Percentiles rank a stretch among this genome's conserved stretches.
These are phyloP conservation scores for Xylaria sp. DNA, from an alignment of 2,329 filamentous ascomycete genomes.

Conservation along the genomic window DNA sequence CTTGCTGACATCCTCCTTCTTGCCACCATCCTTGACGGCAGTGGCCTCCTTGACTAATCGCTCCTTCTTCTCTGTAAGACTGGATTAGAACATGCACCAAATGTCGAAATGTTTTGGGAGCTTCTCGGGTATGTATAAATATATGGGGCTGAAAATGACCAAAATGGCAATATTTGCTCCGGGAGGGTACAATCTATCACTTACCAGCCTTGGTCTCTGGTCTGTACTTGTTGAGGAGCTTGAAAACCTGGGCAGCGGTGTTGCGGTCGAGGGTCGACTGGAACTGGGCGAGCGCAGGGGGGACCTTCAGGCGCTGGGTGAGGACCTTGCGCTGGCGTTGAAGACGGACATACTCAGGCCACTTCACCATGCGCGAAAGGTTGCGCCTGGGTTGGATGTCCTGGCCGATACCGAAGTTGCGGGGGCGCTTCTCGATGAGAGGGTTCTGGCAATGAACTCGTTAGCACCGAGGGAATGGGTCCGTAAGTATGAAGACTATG, in stretches of 20 bases:
- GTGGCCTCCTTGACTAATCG: slow-evolving; percentile 98
- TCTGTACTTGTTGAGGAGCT: slow-evolving; percentile 99
- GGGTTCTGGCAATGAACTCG: slow-evolving; percentile 76
- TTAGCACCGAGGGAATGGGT: slow-evolving; percentile 40
- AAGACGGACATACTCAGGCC: slow-evolving; percentile 98
- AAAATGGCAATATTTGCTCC: neutral
- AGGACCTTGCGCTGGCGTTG: slow-evolving; percentile 96
- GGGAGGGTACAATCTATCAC: slow-evolving; percentile 12
- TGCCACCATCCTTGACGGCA: slow-evolving; percentile 98
- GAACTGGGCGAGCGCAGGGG: slow-evolving; percentile 69
- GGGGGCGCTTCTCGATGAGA: slow-evolving; percentile 96
- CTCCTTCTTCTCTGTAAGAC: slow-evolving; percentile 92
- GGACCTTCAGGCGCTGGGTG: slow-evolving; percentile 98
- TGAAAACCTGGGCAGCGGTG: slow-evolving; percentile 93
- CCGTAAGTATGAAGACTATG: neutral
- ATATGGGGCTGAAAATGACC: neutral
- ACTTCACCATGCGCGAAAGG: slow-evolving; percentile 98
- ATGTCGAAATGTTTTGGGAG: neutral
- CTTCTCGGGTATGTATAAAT: neutral
- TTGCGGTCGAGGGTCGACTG: slow-evolving; percentile 82
- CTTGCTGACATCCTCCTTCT: slow-evolving; percentile 99
- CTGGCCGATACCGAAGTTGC: slow-evolving; percentile 99
- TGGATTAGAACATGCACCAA: slow-evolving; percentile 7
- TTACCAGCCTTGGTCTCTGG: slow-evolving; percentile 87
- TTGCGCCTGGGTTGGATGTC: slow-evolving; percentile 98